These are phyloP conservation scores for Coccomyxa sp. DNA, from an alignment of 139 green algal genomes.

Conservation along the genomic window DNA sequence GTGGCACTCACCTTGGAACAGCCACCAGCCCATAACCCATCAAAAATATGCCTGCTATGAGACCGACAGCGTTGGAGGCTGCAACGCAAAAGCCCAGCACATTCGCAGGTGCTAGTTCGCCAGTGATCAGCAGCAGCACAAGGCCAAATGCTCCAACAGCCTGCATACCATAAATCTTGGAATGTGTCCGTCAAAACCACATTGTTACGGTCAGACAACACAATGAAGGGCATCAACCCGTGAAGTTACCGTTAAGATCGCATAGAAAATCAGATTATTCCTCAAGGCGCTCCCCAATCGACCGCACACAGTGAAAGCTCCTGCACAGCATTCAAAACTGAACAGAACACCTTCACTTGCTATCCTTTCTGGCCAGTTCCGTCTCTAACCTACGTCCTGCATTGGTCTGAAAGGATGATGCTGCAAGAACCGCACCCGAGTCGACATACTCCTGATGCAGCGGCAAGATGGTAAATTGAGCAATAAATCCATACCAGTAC, in stretches of 20 bases:
- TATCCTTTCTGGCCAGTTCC: too few relatives aligned
- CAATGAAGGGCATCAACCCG: too few relatives aligned
- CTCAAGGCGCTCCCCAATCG: conserved; percentile 21
- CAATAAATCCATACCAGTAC: conserved; percentile 56
- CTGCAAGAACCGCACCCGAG: conserved; percentile 8
- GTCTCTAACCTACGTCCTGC: too few relatives aligned
- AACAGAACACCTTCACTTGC: too few relatives aligned
- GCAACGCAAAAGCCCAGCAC: conserved; percentile 57
- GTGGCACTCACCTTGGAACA: conserved; percentile 22
- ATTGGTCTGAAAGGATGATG: too few relatives aligned
- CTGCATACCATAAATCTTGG: conserved; percentile 1
- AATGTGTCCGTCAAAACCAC: not conserved
- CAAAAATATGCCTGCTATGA: conserved; percentile 55
- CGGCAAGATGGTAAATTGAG: conserved; percentile 44
- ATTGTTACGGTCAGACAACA: too few relatives aligned
- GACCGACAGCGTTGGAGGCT: conserved; percentile 43
- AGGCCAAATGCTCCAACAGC: conserved; percentile 28
- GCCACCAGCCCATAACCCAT: conserved; percentile 62
- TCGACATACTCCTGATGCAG: conserved; percentile 48
- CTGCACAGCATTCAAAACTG: conserved; percentile 19
- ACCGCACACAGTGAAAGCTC: conserved; percentile 36
- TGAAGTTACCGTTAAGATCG: conserved; percentile 17
- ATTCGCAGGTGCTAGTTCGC: conserved; percentile 28
- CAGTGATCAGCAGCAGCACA: conserved; percentile 34
- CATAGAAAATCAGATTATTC: conserved; percentile 48